Percentiles rank a stretch among this genome's conserved stretches.
These are phyloP conservation scores for Pseudevernia furfuracea DNA, from an alignment of 495 filamentous ascomycete species.

Conservation along the genomic window DNA sequence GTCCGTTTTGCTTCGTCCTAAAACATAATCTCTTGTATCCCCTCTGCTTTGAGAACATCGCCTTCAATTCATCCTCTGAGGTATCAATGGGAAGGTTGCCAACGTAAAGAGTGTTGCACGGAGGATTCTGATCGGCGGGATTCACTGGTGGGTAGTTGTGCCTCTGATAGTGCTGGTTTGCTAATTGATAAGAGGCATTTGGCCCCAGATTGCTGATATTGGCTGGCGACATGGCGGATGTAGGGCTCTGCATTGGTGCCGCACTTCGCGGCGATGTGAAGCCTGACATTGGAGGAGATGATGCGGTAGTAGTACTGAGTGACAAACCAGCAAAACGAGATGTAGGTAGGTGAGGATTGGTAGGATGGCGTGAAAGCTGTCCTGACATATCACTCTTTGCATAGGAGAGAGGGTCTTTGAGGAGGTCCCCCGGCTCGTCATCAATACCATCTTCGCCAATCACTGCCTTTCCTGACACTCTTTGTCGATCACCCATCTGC, in stretches of 20 bases:
- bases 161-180: conserved; percentile 49
- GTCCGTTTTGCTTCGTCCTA: conserved; percentile 95
- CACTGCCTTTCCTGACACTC: conserved; percentile 70
- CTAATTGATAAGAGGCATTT: conserved; percentile 49
- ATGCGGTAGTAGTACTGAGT: conserved; percentile 53
- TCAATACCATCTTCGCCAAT: conserved; percentile 76
- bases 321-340: conserved; percentile 64
- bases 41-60: conserved; percentile 86
- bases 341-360: conserved; percentile 66
- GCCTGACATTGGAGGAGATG: conserved; percentile 45
- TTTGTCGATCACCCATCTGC: conserved; percentile 57
- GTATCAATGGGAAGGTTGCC: conserved; percentile 92
- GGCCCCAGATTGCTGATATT: conserved; percentile 36
- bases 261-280: conserved; percentile 43
- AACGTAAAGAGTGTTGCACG: conserved; percentile 96
- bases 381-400: conserved; percentile 63
- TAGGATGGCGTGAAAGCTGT: conserved; percentile 54
- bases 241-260: conserved; percentile 46
- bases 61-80: conserved; percentile 92
- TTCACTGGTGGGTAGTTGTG: conserved; percentile 83
- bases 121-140: conserved; percentile 93
- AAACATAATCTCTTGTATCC: conserved; percentile 96
- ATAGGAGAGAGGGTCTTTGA: conserved; percentile 78
- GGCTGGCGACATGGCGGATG: conserved; percentile 54
- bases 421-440: conserved; percentile 75